Evolutionary conservation across 768 basidiomycete genomes (phyloP), one percentile per base, ranked within the genome.

Genomic region (Daedalea quercina): DNA sequence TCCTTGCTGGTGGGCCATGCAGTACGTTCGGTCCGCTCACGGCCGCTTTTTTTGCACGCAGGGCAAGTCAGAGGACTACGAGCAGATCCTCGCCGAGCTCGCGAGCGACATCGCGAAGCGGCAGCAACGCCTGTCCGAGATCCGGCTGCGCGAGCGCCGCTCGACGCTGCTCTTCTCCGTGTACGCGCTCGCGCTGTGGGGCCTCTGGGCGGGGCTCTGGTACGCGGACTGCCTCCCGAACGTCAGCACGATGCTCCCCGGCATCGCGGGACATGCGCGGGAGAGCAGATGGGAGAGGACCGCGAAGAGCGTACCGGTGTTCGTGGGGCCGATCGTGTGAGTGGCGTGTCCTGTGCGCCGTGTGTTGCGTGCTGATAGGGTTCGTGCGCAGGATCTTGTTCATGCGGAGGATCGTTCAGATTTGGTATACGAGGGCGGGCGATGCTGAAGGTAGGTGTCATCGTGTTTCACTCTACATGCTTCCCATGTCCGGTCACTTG

Each of bases 61-160:
- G 51, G 4, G 0, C 37, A 25, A 2, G 23, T 40, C 84, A 17
- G 86, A 90, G 59, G 85, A 94, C 71, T 90, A 86, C 64, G 89
- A 90, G 62, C 76, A 82, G 20, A 69, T 89, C 53, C 79, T 94
- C 25, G 77, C 84, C 22, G 67, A 72, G 43, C 76, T 94, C 50
- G 82, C 84, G 9, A 66, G 71, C 22, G 80, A 87, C 62, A 85
- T 94, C 52, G 78, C 82, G 63, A 82, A 85, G 55, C 81, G 87
- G 13, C 85, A 89, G 68, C 74, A 79, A 40, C 77, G 79, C 53
- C 79, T 94, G 15, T 81, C 85, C 1, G 91, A 91, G 64, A 87
- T 95, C 57, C 82, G 89, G n/a, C 70, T 90, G 51, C 81, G 92
- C 40, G 90, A 95, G 68, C 80, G 89, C 26, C 76, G 91, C 9